Evolutionary conservation across 2,329 filamentous ascomycete species (phyloP), one percentile per base, ranked within the genome.

Genomic region (Pseudocercospora ulei): DNA sequence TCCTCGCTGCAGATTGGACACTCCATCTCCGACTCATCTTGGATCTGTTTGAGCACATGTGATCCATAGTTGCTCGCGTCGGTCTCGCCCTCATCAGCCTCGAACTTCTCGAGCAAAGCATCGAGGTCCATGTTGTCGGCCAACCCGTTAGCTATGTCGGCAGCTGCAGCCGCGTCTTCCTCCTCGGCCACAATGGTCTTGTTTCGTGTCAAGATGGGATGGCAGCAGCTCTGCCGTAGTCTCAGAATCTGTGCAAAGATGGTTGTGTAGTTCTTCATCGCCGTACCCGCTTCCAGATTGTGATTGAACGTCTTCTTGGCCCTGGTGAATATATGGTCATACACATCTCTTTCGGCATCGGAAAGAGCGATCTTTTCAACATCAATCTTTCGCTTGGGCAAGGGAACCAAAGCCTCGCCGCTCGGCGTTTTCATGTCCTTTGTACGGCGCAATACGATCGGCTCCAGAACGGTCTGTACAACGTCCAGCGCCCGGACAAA

Each of bases 401-500:
- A 65, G 0, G 82, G 76, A 1, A 98, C 88, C 3, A 98, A 60
- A 4, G 78, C 75, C 55, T 82, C 70, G 6, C 90, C 90, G 37
- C 82, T 76, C 0, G 90, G 88, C 0, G 86, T 96, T 63, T 85
- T 93, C 90, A 98, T 98, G 47, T 94, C 87, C 59, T 98, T 98
- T 0, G 90, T 98, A 44, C 90, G 75, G 28, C 90, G 76, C 61
- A 98, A 77, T 5, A 98, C 90, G n/a, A 98, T 66, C 5, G 90
- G 90, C 57, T 98, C 90, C 3, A 98, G 66, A 0, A 98, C 88
- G 0, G 88, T 98, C 59, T 98, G 90, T 1, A 98, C 90, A 1
- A 98, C 90, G 57, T 96, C 90, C 5, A 98, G 69, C 0, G 90
- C 90, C 3, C 87, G 79, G 51, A 95, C 76, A 57, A 93, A 95